Evolutionary conservation across 2,329 filamentous ascomycete genomes (phyloP).

Genomic region (Microdochium trichocladiopsis): DNA sequence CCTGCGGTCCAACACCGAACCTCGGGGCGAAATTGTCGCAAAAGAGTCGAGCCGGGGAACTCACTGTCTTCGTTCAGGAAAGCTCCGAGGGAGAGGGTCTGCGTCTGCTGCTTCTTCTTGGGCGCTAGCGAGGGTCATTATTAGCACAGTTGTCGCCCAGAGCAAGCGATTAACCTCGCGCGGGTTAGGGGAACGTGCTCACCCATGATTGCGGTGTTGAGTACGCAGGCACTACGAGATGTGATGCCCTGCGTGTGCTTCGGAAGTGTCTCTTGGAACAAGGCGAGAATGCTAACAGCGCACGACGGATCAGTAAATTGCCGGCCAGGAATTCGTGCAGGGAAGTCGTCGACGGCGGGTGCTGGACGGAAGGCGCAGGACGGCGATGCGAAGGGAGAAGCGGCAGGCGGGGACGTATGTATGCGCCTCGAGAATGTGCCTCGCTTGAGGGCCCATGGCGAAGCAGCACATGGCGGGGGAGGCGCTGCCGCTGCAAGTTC

Average conservation of each 20-base stretch:
- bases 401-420: background rate
- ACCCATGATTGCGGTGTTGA: constrained; percentile 56
- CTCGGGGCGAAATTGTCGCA: no score
- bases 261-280: constrained; percentile 4
- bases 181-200: constrained; percentile 17
- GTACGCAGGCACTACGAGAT: background rate
- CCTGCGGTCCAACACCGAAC: no score
- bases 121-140: constrained; percentile 56
- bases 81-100: constrained; percentile 97
- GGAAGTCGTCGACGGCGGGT: background rate
- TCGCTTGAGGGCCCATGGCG: background rate
- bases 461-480: background rate
- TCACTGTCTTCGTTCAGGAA: constrained; percentile 90
- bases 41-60: constrained; percentile 31
- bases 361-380: background rate
- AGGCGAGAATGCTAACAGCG: constrained; percentile 4
- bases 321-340: constrained; percentile 4
- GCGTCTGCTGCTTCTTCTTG: constrained; percentile 75
- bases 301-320: constrained; percentile 4
- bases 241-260: constrained; percentile 14
- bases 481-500: background rate
- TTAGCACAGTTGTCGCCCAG: constrained; percentile 31
- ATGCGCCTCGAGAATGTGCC: background rate
- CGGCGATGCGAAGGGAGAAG: background rate
- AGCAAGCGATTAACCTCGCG: background rate